Base-by-base conservation (phyloP, 768 basidiomycete genomes). In the Leccinellum rugosiceps region DNA sequence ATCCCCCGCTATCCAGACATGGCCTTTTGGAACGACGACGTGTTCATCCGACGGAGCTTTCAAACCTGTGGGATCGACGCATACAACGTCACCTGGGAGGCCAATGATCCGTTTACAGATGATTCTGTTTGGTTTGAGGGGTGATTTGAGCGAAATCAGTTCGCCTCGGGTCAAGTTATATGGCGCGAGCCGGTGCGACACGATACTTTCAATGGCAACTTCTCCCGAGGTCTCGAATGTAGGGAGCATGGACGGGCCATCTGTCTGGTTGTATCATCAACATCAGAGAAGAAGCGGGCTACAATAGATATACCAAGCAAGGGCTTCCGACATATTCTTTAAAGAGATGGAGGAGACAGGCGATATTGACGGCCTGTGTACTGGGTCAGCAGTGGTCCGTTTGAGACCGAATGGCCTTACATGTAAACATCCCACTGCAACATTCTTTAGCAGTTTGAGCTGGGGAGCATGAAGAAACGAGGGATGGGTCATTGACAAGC, bases 51-150 rank as follows among this genome's bases (percentile, higher is more conserved):
- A 84, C 10, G 86, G 83, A 9, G 83, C 85, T 50, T 75, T 74
- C 51, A 72, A 61, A 4, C 88, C 88, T 4, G 87, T 87, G 19
- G 95, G 95, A 69, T 98, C 94, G 21, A 94, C 88, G 59, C 92
- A 93, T 30, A 98, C 70, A 34, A 86, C 75, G 72, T 98, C 96
- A 4, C 96, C 95, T 23, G 94, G 89, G 23, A 98, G 75, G 2
- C 94, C 96, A 34, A 96, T 80, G 11, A 98, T 76, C 43, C 96
- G 84, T 76, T 98, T 98, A 75, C 92, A 95, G 34, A 96, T 81
- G 28, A 84, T 74, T 48, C 81, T 81, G 4, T 73, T 72, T 3
- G 88, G 89, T 55, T 85, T 79, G 48, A 84, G 68, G 11, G 94
- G 92, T 2, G 90, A 92, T 52, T 77, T 79, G 30, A 88, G 75